phyloP scores from a whole-genome alignment of 805 yeast species.

The Nakazawaea sp. region DNA sequence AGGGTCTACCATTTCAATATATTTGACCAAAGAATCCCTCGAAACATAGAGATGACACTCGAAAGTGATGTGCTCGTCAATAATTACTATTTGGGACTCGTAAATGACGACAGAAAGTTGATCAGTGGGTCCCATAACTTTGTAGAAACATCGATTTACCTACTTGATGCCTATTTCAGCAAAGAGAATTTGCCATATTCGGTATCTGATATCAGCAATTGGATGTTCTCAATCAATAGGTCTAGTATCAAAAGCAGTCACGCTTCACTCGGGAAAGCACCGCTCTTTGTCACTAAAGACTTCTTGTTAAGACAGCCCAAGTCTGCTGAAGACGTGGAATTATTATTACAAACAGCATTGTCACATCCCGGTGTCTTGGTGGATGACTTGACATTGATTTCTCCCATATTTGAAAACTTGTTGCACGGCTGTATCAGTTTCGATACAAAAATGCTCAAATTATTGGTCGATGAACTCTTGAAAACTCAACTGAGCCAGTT shows the following conservation, averaged over 20 bases:
- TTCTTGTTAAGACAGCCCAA: constrained; percentile 5
- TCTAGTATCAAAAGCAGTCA: neutral
- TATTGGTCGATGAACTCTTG: neutral
- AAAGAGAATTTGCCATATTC: neutral
- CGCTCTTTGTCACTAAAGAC: constrained; percentile 4
- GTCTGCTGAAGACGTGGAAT: neutral
- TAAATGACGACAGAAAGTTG: neutral
- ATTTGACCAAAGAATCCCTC: neutral
- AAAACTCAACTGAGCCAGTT: neutral
- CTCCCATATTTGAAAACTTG: neutral
- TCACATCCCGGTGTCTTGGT: neutral
- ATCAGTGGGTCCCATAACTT: neutral
- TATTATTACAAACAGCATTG: neutral
- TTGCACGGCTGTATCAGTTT: constrained; percentile 7
- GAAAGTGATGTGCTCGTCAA: constrained; percentile 1
- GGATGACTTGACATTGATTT: neutral
- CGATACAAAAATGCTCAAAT: neutral
- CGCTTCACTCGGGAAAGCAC: neutral
- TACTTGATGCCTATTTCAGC: neutral
- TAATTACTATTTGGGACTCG: neutral
- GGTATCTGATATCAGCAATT: neutral
- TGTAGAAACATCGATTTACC: neutral
- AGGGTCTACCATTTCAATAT: neutral
- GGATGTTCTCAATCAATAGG: neutral
- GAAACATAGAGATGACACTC: neutral